Evolutionary conservation across 1,284 basidiomycete genomes (phyloP).

Genomic region (Meripilus lineatus): DNA sequence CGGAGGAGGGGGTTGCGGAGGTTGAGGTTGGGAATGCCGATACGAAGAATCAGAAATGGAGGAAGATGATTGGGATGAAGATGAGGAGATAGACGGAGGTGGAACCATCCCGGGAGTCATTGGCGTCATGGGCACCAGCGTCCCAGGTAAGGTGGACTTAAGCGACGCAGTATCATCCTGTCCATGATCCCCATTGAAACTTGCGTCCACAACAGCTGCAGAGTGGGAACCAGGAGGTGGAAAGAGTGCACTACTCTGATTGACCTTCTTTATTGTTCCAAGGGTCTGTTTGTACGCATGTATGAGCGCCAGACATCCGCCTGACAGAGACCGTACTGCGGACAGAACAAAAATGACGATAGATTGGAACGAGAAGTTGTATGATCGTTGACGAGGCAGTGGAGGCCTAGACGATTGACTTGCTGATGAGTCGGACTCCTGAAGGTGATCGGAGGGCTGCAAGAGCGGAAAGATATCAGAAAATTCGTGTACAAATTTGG

Average conservation of each 20-base stretch:
- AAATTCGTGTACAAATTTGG: too few species aligned
- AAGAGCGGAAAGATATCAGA: too few species aligned
- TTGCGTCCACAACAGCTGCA: constrained; percentile 1
- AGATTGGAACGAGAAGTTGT: constrained; percentile 49
- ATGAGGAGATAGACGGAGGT: constrained; percentile 2
- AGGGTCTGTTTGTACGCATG: constrained; percentile 63
- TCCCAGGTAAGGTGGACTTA: constrained; percentile 2
- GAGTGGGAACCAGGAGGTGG: constrained; percentile 13
- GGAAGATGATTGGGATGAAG: constrained; percentile 12
- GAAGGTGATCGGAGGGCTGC: constrained; percentile 4
- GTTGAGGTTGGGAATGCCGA: not conserved
- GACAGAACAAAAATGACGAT: constrained; percentile 66
- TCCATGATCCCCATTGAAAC: too few species aligned
- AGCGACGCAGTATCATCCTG: not conserved
- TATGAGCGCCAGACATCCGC: constrained; percentile 59
- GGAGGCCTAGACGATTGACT: constrained; percentile 13
- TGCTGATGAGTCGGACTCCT: too few species aligned
- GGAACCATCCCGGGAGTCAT: constrained; percentile 7
- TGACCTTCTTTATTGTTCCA: constrained; percentile 60
- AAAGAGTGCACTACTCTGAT: constrained; percentile 31
- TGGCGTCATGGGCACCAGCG: constrained; percentile 8
- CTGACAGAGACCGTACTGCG: constrained; percentile 65
- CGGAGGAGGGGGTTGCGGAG: constrained; percentile 11
- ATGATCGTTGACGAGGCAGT: constrained; percentile 18
- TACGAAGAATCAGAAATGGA: constrained; percentile 3